A percentile compares a stretch with the other conserved stretches of the same genome.
phyloP scores from a whole-genome alignment of 495 filamentous ascomycete genomes.

The Penicillium crystallinum region DNA sequence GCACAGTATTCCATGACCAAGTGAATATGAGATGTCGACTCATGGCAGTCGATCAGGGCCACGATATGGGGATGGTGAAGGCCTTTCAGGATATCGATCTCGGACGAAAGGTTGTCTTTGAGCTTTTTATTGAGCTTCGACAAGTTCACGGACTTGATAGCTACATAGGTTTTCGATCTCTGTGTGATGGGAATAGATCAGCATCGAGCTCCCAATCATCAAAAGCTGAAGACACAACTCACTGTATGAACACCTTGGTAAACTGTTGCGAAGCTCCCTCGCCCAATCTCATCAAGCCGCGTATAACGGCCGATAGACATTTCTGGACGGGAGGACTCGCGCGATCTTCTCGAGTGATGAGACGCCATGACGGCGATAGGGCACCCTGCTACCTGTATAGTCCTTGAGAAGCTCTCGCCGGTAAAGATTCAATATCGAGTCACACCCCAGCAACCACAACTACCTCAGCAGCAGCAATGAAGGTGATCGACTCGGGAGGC shows the following conservation, averaged over 20 bases:
- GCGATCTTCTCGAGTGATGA: conserved; percentile 40
- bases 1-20: conserved; percentile 98
- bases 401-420: conserved; percentile 7
- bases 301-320: conserved; percentile 71
- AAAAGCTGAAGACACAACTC: conserved; percentile 32
- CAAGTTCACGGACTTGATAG: conserved; percentile 93
- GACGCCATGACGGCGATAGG: conserved; percentile 33
- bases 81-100: conserved; percentile 89
- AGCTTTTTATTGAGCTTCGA: conserved; percentile 88
- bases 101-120: conserved; percentile 89
- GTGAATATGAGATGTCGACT: conserved; percentile 82
- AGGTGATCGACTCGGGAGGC: conserved; percentile 20
- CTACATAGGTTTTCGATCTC: conserved; percentile 66
- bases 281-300: conserved; percentile 80
- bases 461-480: conserved; percentile 35
- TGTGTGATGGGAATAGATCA: conserved; percentile 36
- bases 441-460: conserved; percentile 35
- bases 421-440: conserved; percentile 11
- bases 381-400: conserved; percentile 9
- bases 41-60: conserved; percentile 86
- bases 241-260: conserved; percentile 83
- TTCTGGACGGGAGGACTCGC: conserved; percentile 44
- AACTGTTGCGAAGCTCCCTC: conserved; percentile 93
- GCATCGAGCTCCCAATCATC: conserved; percentile 20
- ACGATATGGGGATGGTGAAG: conserved; percentile 96